phyloP scores from a whole-genome alignment of 2,329 filamentous ascomycete genomes.

The Grosmannia huntii region DNA sequence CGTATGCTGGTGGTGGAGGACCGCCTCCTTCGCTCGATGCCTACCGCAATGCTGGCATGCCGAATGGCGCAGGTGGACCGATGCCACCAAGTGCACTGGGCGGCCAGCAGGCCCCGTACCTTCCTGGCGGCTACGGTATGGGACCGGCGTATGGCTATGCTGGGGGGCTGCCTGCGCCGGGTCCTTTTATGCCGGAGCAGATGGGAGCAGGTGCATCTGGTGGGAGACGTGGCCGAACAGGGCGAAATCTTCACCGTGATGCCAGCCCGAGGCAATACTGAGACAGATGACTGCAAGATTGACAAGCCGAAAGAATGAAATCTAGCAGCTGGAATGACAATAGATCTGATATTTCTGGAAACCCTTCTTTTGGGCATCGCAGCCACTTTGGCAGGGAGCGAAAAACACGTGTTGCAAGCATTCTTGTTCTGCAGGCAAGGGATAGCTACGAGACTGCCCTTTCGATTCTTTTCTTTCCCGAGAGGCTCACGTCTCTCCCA shows the following conservation, averaged over 20 bases:
- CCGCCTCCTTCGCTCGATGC: constrained; percentile 33
- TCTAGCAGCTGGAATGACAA: not conserved
- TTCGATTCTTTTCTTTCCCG: not conserved
- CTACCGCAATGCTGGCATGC: constrained; percentile 38
- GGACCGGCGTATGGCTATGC: constrained; percentile 27
- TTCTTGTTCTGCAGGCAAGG: not conserved
- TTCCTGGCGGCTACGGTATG: constrained; percentile 37
- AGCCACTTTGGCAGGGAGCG: not conserved
- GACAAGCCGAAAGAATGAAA: not conserved
- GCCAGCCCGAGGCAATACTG: constrained; percentile 10
- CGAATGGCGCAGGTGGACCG: constrained; percentile 37
- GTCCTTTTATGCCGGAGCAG: constrained; percentile 41
- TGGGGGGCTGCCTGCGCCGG: constrained; percentile 32
- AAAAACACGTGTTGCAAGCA: not conserved
- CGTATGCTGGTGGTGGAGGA: constrained; percentile 33
- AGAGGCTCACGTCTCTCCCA: not conserved
- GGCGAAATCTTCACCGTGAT: constrained; percentile 18
- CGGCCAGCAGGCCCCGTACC: constrained; percentile 21
- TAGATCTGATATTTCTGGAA: not conserved
- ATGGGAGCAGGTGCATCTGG: constrained; percentile 41
- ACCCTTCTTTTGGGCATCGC: not conserved
- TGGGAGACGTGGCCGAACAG: constrained; percentile 45
- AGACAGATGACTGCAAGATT: not conserved
- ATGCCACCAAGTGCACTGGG: constrained; percentile 23
- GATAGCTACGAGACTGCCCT: not conserved